These are phyloP conservation scores for Suillus clintonianus DNA, from an alignment of 768 basidiomycete species.

Conservation along the genomic window DNA sequence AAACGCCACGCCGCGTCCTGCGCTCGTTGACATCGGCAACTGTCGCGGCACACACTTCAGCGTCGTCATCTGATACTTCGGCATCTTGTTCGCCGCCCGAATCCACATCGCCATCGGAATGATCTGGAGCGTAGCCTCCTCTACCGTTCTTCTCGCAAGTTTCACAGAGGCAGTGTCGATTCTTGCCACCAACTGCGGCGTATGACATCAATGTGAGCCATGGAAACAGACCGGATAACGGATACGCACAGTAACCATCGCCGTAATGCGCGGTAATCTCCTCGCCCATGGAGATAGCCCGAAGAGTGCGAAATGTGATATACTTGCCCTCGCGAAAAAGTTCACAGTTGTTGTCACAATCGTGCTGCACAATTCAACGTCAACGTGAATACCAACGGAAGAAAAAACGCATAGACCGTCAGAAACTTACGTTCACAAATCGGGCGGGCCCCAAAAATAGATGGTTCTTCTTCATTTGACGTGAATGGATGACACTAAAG, in stretches of 20 bases:
- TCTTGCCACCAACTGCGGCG: constrained; percentile 60
- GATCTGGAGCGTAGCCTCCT: constrained; percentile 69
- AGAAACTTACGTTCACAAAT: constrained; percentile 80
- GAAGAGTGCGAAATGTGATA: constrained; percentile 85
- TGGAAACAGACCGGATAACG: constrained; percentile 14
- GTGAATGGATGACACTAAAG: constrained; percentile 90
- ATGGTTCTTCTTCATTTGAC: constrained; percentile 90
- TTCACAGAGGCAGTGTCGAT: constrained; percentile 81
- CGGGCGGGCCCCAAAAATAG: constrained; percentile 89
- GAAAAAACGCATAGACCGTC: neutral
- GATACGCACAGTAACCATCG: constrained; percentile 81
- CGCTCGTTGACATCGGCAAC: constrained; percentile 73
- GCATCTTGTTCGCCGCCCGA: constrained; percentile 51
- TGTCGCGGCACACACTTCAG: constrained; percentile 49
- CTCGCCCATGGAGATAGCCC: constrained; percentile 76
- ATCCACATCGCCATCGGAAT: constrained; percentile 51
- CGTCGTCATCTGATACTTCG: constrained; percentile 34
- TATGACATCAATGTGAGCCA: constrained; percentile 20
- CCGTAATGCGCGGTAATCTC: constrained; percentile 91
- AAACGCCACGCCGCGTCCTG: constrained; percentile 79
- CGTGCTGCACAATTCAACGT: constrained; percentile 58
- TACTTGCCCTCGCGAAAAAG: constrained; percentile 87
- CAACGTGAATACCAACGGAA: constrained; percentile 7
- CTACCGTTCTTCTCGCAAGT: constrained; percentile 77
- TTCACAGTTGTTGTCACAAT: constrained; percentile 88